phyloP scores from a whole-genome alignment of 805 yeast species.

The Metschnikowia anglica region DNA sequence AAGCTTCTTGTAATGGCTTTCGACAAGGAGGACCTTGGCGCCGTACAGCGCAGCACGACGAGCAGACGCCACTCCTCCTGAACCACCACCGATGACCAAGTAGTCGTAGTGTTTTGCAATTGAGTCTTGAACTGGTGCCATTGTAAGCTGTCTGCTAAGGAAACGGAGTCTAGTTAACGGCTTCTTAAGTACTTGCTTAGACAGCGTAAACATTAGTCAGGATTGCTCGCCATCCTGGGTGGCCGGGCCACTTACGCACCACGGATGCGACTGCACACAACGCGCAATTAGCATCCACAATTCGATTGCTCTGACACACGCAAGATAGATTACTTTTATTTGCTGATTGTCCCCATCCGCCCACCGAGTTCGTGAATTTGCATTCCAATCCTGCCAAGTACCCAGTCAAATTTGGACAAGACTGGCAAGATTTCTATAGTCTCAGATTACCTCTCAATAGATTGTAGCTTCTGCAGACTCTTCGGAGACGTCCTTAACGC shows the following conservation, averaged over 20 bases:
- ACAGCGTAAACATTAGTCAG: conserved; percentile 11
- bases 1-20: conserved; percentile 61
- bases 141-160: conserved; percentile 37
- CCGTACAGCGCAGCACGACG: conserved; percentile 95
- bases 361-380: too few species aligned
- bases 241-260: conserved; percentile 1
- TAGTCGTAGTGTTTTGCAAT: conserved; percentile 68
- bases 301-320: too few species aligned
- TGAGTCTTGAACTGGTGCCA: conserved; percentile 53
- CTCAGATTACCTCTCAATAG: not conserved
- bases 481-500: conserved; percentile 25
- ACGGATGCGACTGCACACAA: conserved; percentile 3
- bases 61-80: conserved; percentile 98
- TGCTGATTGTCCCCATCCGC: too few species aligned
- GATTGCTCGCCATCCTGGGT: conserved; percentile 1
- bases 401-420: too few species aligned
- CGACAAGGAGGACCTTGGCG: conserved; percentile 80
- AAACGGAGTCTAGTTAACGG: conserved; percentile 19
- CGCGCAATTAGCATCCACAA: not conserved
- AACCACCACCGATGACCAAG: conserved; percentile 97
- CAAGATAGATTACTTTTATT: too few species aligned
- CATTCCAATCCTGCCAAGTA: too few species aligned
- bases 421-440: too few species aligned
- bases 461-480: conserved; percentile 1
- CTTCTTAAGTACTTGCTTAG: conserved; percentile 9